Conservation (phyloP, 306 rosid genomes). For the Rosa persica region DNA sequence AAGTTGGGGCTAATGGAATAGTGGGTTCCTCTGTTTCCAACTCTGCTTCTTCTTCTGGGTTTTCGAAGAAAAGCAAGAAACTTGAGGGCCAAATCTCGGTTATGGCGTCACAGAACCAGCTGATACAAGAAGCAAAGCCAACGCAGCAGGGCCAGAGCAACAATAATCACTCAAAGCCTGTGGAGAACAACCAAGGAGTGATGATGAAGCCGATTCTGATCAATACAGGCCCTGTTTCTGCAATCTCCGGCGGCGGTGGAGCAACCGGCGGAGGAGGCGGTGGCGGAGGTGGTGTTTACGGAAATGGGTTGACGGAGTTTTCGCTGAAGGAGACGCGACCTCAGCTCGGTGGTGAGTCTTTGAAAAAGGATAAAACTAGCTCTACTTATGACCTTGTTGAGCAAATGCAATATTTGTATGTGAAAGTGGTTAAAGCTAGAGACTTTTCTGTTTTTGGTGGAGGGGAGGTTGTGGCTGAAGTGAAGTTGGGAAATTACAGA, state of each 20-base stretch:
- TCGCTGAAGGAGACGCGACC: slow-evolving; percentile 61
- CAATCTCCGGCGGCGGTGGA: slow-evolving; percentile 20
- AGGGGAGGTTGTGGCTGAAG: slow-evolving; percentile 54
- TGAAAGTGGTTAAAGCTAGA: slow-evolving; percentile 44
- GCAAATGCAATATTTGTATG: slow-evolving; percentile 62
- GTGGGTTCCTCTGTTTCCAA: slow-evolving; percentile 19
- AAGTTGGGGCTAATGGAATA: slow-evolving; percentile 28
- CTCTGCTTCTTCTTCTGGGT: slow-evolving; percentile 29
- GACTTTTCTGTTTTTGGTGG: slow-evolving; percentile 42
- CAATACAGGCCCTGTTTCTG: slow-evolving; percentile 32
- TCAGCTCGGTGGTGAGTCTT: slow-evolving; percentile 54
- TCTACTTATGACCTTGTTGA: slow-evolving; percentile 64
- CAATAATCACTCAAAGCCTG: slow-evolving; percentile 36
- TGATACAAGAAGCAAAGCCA: slow-evolving; percentile 29
- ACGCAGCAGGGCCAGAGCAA: slow-evolving; percentile 32
- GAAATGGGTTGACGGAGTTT: slow-evolving; percentile 42
- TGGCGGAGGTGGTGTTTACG: slow-evolving; percentile 19
- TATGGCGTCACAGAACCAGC: slow-evolving; percentile 34
- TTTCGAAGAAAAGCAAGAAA: slow-evolving; percentile 48
- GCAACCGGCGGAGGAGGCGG: slow-evolving; percentile 1
- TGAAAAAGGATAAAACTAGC: slow-evolving; percentile 52
- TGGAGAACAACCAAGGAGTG: slow-evolving; percentile 37
- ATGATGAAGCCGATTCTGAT: slow-evolving; percentile 39
- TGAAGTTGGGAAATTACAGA: slow-evolving; percentile 60
- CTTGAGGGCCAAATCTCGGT: slow-evolving; percentile 34